These are phyloP conservation scores for Microdochium trichocladiopsis DNA, from an alignment of 2,329 filamentous ascomycete genomes.

Conservation along the genomic window DNA sequence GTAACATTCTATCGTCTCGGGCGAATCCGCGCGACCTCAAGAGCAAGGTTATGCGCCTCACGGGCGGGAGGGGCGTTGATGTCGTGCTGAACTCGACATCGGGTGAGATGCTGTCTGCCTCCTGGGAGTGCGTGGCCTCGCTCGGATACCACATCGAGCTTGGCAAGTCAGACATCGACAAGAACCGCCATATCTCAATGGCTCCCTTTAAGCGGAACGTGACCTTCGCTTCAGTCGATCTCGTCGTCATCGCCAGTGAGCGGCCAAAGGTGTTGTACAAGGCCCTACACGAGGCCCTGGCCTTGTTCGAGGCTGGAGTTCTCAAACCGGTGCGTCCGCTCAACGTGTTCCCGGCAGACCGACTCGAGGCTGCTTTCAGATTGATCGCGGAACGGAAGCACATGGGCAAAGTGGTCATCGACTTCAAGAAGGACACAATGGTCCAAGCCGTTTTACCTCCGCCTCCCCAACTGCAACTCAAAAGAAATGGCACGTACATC, in stretches of 20 bases:
- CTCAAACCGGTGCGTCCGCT: constrained; percentile 6
- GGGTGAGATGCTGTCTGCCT: constrained; percentile 12
- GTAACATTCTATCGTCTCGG: constrained; percentile 14
- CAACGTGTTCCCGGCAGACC: constrained; percentile 5
- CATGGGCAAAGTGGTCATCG: constrained; percentile 26
- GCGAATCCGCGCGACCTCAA: constrained; percentile 13
- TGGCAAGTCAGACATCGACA: constrained; percentile 15
- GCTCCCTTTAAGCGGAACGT: constrained; percentile 16
- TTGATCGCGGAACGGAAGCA: constrained; percentile 26
- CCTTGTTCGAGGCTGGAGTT: neutral
- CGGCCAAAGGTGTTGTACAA: neutral
- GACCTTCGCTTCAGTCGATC: constrained; percentile 13
- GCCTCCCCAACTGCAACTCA: constrained; percentile 1
- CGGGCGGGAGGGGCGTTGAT: constrained; percentile 12
- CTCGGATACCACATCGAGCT: constrained; percentile 20
- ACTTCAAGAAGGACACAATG: constrained; percentile 9
- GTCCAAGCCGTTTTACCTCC: neutral
- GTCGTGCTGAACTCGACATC: constrained; percentile 11
- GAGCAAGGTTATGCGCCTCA: constrained; percentile 7
- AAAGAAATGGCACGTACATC: constrained; percentile 10
- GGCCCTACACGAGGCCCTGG: constrained; percentile 6
- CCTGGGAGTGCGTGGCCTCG: constrained; percentile 17
- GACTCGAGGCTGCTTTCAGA: constrained; percentile 22
- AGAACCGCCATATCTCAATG: constrained; percentile 24
- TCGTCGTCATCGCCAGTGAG: constrained; percentile 8